Percentiles rank a stretch among this genome's conserved stretches.
phyloP scores from a whole-genome alignment of 2,329 filamentous ascomycete species.

The Claviceps purpurea region DNA sequence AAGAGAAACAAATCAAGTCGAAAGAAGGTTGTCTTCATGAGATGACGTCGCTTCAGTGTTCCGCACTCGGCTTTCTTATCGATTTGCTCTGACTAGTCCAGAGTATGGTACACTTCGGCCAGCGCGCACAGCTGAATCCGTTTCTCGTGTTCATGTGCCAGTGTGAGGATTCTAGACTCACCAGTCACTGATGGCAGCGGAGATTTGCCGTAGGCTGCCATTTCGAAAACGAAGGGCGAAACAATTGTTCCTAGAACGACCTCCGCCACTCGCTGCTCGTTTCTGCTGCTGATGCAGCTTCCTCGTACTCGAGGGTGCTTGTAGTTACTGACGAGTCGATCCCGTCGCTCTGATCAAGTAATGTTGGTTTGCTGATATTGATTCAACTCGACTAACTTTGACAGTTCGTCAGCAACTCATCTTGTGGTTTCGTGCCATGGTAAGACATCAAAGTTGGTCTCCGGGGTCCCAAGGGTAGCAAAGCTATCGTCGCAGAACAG shows the following conservation, averaged over 20 bases:
- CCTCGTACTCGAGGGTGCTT: conserved; percentile 41
- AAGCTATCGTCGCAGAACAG: neutral
- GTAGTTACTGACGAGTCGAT: conserved; percentile 43
- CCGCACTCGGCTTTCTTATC: neutral
- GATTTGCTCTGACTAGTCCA: neutral
- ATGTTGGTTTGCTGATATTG: conserved; percentile 41
- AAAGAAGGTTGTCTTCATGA: neutral
- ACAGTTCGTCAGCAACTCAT: neutral
- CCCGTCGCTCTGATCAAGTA: conserved; percentile 39
- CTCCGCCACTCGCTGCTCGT: conserved; percentile 38
- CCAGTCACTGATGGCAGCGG: conserved; percentile 68
- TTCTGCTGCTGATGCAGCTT: conserved; percentile 24
- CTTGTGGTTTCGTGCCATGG: neutral
- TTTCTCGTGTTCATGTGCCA: neutral
- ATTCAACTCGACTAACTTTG: conserved; percentile 31
- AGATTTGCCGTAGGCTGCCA: conserved; percentile 57
- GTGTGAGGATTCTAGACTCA: conserved; percentile 37
- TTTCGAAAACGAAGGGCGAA: conserved; percentile 26
- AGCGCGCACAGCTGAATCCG: neutral
- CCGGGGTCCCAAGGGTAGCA: neutral
- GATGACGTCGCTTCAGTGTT: neutral
- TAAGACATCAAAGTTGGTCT: neutral
- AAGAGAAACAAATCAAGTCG: neutral
- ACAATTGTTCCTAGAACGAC: conserved; percentile 42
- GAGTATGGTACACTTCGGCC: neutral